These are phyloP conservation scores for Claviceps paspali DNA, from an alignment of 2,329 filamentous ascomycete genomes.

Conservation along the genomic window DNA sequence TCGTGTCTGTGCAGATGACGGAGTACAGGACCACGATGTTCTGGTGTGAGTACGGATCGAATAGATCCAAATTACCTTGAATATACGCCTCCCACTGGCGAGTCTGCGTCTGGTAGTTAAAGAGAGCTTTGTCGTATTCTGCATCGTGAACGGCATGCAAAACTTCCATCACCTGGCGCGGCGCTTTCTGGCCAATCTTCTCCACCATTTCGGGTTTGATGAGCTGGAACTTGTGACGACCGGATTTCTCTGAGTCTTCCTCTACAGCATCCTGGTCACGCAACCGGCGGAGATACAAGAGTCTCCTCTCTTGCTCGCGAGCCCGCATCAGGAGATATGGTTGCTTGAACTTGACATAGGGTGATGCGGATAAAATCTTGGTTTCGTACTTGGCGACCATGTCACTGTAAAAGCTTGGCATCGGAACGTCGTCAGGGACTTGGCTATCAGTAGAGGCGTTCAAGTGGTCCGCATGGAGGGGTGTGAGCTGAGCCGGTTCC, in stretches of 20 bases:
- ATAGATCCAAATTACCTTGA: constrained; percentile 73
- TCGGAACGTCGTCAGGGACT: constrained; percentile 62
- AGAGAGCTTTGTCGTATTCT: constrained; percentile 87
- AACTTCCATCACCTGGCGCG: constrained; percentile 81
- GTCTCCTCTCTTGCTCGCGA: constrained; percentile 72
- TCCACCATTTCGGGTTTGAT: constrained; percentile 95
- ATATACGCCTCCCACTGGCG: constrained; percentile 94
- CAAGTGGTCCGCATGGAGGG: constrained; percentile 28
- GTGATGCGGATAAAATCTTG: constrained; percentile 84
- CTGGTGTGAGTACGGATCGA: constrained; percentile 90
- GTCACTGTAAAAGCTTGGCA: constrained; percentile 87
- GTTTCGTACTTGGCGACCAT: constrained; percentile 89
- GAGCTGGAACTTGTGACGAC: constrained; percentile 65
- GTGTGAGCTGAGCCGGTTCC: constrained; percentile 16
- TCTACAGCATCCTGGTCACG: constrained; percentile 58
- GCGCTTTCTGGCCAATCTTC: constrained; percentile 61
- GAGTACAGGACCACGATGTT: constrained; percentile 93
- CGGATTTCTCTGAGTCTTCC: constrained; percentile 46
- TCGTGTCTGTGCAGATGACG: constrained; percentile 82
- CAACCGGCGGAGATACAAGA: constrained; percentile 68
- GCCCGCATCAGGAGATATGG: constrained; percentile 87
- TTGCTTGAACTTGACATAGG: constrained; percentile 89
- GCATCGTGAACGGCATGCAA: constrained; percentile 89
- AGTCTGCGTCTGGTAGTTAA: constrained; percentile 88
- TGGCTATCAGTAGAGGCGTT: constrained; percentile 35